Base-by-base conservation (phyloP, 441 rosid species). In the Jatropha multifida region DNA sequence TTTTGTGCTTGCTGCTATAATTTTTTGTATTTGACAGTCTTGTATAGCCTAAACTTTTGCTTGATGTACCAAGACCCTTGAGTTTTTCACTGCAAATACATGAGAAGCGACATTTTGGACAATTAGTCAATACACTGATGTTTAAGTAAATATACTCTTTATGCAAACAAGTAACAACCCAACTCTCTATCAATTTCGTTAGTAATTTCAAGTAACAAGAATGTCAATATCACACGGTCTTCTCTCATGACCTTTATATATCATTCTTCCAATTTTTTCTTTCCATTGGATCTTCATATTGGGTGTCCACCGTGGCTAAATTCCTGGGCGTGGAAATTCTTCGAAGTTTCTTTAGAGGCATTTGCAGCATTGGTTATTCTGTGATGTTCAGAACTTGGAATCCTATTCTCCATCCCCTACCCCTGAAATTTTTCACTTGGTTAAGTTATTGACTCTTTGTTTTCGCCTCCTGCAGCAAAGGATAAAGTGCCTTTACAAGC, bases 401-500 rank as follows among this genome's bases (percentile, higher is more conserved):
- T 67, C 8, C 9, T 44, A 44, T 73, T 58, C 15, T 69, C 60
- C 14, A 69, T 17, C 1, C 32, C 32, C 2, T 32, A 32, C 32
- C 32, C 32, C 32, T 55, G 26, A 48, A 61, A 0, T 12, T 12
- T 48, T 48, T 23, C 23, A 23, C 26, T 26, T 46, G 44, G 38
- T 56, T 73, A 15, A 54, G 41, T 32, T 73, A 49, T 55, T 84
- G 65, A 81, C 41, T 64, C 14, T 41, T 41, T 9, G 55, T 72
- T 49, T 70, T 23, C 42, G 27, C 78, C 69, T 49, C 46, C 65
- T 74, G 79, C 67, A 96, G 98, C 71, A 73, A 90, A 85, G 74
- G 94, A 90, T 55, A 90, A 89, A 79, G 85, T 80, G 75, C 85
- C 90, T 76, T 61, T 82, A 68, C 87, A 83, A 83, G 78, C 93